These are phyloP conservation scores for Coemansia sp. DNA, from an alignment of 192 early-diverging fungal species.

Conservation along the genomic window DNA sequence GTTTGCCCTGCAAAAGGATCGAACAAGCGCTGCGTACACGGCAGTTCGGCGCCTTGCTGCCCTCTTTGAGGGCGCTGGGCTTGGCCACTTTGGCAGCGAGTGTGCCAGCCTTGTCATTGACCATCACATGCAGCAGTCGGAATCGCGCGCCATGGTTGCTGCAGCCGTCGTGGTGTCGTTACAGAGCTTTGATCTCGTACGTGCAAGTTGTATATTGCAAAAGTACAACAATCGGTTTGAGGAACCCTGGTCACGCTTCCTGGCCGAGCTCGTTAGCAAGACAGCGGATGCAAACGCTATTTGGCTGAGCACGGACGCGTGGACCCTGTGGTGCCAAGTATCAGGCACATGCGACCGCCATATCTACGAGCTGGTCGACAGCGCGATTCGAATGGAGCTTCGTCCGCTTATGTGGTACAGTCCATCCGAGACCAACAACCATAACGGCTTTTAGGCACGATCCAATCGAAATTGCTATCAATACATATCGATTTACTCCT, in stretches of 20 bases:
- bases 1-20: constrained; percentile 22
- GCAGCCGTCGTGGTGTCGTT: constrained; percentile 16
- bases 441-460: neutral
- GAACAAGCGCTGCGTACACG: neutral
- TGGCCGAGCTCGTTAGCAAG: constrained; percentile 20
- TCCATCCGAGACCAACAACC: constrained; percentile 1
- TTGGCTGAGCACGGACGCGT: constrained; percentile 22
- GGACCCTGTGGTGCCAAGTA: constrained; percentile 8
- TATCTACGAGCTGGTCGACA: constrained; percentile 9
- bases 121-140: constrained; percentile 24
- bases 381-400: neutral
- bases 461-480: neutral
- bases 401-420: constrained; percentile 10
- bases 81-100: constrained; percentile 22
- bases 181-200: constrained; percentile 17
- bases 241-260: constrained; percentile 41
- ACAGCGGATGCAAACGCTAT: constrained; percentile 4
- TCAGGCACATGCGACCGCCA: neutral
- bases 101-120: constrained; percentile 31
- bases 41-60: neutral
- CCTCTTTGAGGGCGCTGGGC: neutral
- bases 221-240: neutral
- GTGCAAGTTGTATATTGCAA: constrained; percentile 14
- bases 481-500: neutral
- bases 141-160: constrained; percentile 13